Evolutionary conservation across 129 eudicot species (phyloP), one percentile per base, ranked within the genome.

Genomic region (Flaveria ramosissima): DNA sequence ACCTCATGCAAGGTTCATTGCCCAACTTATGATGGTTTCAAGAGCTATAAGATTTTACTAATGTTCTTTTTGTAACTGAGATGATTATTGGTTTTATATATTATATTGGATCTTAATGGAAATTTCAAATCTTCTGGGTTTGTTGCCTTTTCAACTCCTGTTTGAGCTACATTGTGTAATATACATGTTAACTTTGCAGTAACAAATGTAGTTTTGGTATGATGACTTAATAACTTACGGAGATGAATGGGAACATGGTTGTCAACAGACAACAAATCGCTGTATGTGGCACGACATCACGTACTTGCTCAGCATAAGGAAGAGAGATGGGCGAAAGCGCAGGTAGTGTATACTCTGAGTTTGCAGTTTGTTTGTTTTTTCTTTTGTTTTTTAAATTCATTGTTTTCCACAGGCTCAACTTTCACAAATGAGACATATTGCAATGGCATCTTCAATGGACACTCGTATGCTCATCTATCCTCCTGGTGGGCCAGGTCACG

Each of bases 381-480:
- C 30, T 27, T 62, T 62, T 20, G 16, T 48, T 36, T 50, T 4
- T 26, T 12, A 56, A 52, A 55, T 41, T 21, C 15, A 10, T 55
- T 26, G 70, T 6, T 30, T 20, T 9, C 79, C 23, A 27, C 78
- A 92, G 98, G 96, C 93, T 10, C 98, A 92, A 43, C 90, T 92
- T 77, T 81, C 86, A 9, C 97, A 89, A 67, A 88, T 92, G 96
- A 84, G 98, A 84, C 97, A 96, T 2, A 83, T 92, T 78, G 92
- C 89, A 68, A 89, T 92, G 91, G 78, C 96, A 66, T 93, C 91
- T 15, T 78, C 97, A 0, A 81, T 92, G 72, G 83, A 92, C 87
- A 92, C 97, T 10, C 93, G 93, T 15, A 78, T 92, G 92, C 96
- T 96, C 17, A 86, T 92, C 86, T 92, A 89, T 72, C 88, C 96